Evolutionary conservation across 306 rosid species (phyloP).

Genomic region (Inga leiocalycina): DNA sequence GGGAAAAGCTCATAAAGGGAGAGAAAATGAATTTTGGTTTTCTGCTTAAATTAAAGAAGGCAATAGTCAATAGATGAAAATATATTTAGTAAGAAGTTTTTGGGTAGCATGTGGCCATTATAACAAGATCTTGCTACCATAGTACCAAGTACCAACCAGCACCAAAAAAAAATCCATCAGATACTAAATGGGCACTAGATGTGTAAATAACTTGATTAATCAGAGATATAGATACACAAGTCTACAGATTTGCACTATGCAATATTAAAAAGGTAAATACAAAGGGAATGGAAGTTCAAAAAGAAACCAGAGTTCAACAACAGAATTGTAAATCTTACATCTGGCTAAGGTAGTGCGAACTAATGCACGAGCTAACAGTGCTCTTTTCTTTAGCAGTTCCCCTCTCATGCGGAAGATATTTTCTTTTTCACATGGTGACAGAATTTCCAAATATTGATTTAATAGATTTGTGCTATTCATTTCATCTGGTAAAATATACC

Average conservation of each 20-base stretch:
- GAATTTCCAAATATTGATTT: conserved; percentile 61
- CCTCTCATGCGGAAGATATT: conserved; percentile 56
- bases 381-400: conserved; percentile 63
- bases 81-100: not conserved
- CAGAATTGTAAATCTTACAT: conserved; percentile 55
- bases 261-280: not conserved
- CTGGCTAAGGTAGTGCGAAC: conserved; percentile 90
- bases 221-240: conserved; percentile 3
- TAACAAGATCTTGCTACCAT: not conserved
- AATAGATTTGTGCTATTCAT: conserved; percentile 55
- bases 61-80: not conserved
- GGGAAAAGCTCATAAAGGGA: not conserved
- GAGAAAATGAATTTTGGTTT: not conserved
- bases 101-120: not conserved
- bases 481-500: conserved; percentile 81
- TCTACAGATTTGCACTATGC: not conserved
- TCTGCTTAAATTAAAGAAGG: not conserved
- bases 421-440: conserved; percentile 75
- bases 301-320: not conserved
- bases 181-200: not conserved
- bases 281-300: conserved; percentile 8
- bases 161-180: not conserved
- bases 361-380: conserved; percentile 74
- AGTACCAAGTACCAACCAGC: conserved; percentile 1
- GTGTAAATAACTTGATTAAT: not conserved